These are phyloP conservation scores for Moricandia arvensis DNA, from an alignment of 345 rosid species.

Conservation along the genomic window DNA sequence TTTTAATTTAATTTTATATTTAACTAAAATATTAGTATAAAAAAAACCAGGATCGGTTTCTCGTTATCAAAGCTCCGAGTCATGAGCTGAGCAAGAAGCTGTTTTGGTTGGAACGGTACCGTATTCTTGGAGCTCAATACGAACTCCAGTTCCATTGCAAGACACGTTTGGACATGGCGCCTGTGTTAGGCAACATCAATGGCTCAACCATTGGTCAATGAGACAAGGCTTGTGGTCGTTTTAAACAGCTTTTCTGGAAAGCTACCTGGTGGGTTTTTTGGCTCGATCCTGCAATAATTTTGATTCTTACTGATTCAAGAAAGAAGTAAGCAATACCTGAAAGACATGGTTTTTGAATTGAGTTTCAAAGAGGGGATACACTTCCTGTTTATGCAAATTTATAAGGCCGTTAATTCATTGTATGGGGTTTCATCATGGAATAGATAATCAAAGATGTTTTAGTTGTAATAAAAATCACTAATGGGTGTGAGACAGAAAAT, in stretches of 20 bases:
- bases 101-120: constrained; percentile 37
- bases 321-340: neutral
- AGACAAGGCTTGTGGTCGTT: neutral
- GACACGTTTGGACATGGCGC: constrained; percentile 37
- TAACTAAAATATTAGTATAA: too few relatives aligned
- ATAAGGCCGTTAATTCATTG: neutral
- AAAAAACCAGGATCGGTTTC: too few relatives aligned
- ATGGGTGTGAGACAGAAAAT: too few relatives aligned
- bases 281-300: constrained; percentile 15
- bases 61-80: constrained; percentile 36
- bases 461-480: neutral
- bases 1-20: too few relatives aligned
- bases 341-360: neutral
- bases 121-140: constrained; percentile 35
- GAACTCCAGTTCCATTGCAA: constrained; percentile 38
- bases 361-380: neutral
- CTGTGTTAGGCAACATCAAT: constrained; percentile 5
- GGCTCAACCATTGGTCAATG: constrained; percentile 12
- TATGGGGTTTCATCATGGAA: neutral
- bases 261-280: neutral
- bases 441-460: neutral
- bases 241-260: neutral
- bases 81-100: constrained; percentile 36
- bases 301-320: neutral
- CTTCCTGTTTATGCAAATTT: neutral